Evolutionary conservation across 805 yeast genomes (phyloP).

Genomic region (Cyberlindnera mrakii): DNA sequence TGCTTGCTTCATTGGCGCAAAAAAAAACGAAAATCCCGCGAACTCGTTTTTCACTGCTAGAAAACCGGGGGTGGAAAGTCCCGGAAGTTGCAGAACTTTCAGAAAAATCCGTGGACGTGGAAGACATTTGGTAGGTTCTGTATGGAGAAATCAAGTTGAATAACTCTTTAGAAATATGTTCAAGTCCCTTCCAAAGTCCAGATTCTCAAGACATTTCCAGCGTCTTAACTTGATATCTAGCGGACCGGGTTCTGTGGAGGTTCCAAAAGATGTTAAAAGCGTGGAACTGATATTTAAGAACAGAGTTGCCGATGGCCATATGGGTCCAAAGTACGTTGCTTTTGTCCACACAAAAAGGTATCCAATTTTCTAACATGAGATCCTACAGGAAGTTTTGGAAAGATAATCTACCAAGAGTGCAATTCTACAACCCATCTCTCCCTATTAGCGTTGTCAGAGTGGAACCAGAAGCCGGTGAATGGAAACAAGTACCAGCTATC

Average conservation of each 20-base stretch:
- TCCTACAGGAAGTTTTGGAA: conserved; percentile 61
- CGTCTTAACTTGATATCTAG: conserved; percentile 48
- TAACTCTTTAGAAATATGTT: conserved; percentile 9
- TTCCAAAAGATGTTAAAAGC: conserved; percentile 31
- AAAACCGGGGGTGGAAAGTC: no score
- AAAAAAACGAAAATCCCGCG: no score
- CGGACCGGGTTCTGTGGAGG: conserved; percentile 34
- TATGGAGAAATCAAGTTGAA: background rate
- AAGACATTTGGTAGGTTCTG: no score
- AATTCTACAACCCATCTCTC: conserved; percentile 74
- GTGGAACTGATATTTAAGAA: conserved; percentile 50
- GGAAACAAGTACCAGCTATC: conserved; percentile 36
- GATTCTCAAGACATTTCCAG: conserved; percentile 41
- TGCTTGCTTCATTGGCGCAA: no score
- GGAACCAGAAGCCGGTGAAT: conserved; percentile 36
- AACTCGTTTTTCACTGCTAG: no score
- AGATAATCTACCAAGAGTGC: conserved; percentile 64
- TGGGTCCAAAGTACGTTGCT: conserved; percentile 41
- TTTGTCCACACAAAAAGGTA: background rate
- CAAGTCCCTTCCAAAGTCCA: conserved; percentile 31
- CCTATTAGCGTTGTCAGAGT: conserved; percentile 57
- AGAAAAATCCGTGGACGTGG: no score
- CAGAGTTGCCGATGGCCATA: conserved; percentile 44
- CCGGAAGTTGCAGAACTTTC: no score
- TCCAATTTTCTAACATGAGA: conserved; percentile 2